Evolutionary conservation across 2,329 filamentous ascomycete species (phyloP), one percentile per base, ranked within the genome.

Genomic region (Xylariaceae sp.): DNA sequence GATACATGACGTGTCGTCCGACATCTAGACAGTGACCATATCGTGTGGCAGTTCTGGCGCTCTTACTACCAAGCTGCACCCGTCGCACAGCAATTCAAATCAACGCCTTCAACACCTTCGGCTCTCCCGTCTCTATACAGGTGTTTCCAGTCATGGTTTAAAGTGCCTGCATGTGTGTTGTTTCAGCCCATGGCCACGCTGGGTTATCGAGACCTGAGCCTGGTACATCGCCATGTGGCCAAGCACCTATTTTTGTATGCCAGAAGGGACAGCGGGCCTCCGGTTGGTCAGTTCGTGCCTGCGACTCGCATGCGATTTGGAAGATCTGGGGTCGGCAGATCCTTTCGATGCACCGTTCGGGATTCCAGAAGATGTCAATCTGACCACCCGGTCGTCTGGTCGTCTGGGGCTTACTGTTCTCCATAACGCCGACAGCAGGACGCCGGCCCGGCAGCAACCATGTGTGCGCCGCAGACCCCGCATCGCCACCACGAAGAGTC

Each of bases 241-340:
- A 28, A 28, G 22, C 22, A 28, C 22, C 41, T 18, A 43, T 43
- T 28, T 38, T 38, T 38, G 34, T 38, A 38, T 10, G 34, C 10
- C 34, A 38, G 34, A 38, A 4, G 34, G 34, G 18, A 13, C 5
- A n/a, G 5, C 41, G 41, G 12, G 18, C 14, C 18, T 5, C 18
- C 41, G 41, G 41, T 43, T 43, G 17, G 41, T 43, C 41, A 16
- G 16, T 5, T 16, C 4, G 22, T 19, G 5, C 41, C 41, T 43
- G 22, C 13, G 41, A 16, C 4, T 19, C 13, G 41, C 22, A n/a
- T 43, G 41, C 41, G 41, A 43, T 43, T 43, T 43, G 41, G 41
- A 43, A 43, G 41, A 43, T 43, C 41, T 43, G 41, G 41, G 41
- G 18, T 13, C 41, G 41, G 41, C 12, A 43, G 41, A 43, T 43